Evolutionary conservation across 176 grass and related monocot species (phyloP).

Genomic region (Microstegium vimineum): DNA sequence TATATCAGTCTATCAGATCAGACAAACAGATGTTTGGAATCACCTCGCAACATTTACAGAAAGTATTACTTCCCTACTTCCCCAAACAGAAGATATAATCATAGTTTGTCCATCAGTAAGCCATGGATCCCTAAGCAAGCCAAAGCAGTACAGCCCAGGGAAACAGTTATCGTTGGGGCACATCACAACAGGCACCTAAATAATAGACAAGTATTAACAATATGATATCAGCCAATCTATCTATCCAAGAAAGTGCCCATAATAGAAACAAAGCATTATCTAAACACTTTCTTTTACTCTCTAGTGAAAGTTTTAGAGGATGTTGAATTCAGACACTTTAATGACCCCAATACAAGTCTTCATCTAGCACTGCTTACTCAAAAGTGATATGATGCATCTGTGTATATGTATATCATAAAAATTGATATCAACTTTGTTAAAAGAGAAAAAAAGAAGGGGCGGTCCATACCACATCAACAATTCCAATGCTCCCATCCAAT

Average conservation of each 20-base stretch:
- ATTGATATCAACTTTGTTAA: neutral
- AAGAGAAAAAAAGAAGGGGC: neutral
- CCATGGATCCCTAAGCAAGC: conserved; percentile 70
- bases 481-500: conserved; percentile 37
- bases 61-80: conserved; percentile 76
- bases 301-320: neutral
- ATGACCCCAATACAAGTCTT: neutral
- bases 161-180: conserved; percentile 64
- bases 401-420: neutral
- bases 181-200: conserved; percentile 66
- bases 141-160: conserved; percentile 75
- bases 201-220: conserved; percentile 24
- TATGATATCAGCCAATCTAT: neutral
- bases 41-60: conserved; percentile 74
- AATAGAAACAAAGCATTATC: conserved; percentile 20
- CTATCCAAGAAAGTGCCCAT: neutral
- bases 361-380: neutral
- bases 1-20: neutral
- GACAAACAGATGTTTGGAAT: conserved; percentile 8
- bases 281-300: neutral
- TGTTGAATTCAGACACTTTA: conserved; percentile 11
- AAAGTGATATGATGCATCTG: neutral
- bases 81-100: conserved; percentile 83
- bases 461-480: conserved; percentile 60
- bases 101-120: conserved; percentile 80